Base-by-base conservation (phyloP, 768 basidiomycete species). In the Mycena leptocephala region DNA sequence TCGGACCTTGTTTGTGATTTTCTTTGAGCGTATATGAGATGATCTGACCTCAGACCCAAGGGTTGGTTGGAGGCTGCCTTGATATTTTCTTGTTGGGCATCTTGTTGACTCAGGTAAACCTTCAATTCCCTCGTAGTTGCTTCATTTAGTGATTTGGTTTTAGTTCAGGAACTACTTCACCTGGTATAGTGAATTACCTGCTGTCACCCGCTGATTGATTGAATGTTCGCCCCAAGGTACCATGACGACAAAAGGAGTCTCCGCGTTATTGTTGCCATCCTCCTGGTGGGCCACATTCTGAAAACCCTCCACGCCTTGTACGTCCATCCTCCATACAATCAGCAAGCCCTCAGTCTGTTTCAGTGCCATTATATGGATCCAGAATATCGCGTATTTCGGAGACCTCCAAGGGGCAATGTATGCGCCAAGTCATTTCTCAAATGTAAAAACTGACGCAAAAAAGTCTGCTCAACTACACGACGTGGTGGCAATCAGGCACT, bases 401-500 rank as follows among this genome's bases (percentile, higher is more conserved):
- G 59, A 75, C 33, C 53, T 62, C 13, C 24, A 70, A 24, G 67
- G 61, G 28, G 74, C 74, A 35, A 46, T 75, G 48, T 51, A 51
- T 51, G 48, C 48, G 8, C n/a, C 48, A 24, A 51, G 48, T 51
- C 2, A 5, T 51, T 51, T 51, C 48, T 51, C 48, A 9, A 51
- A 51, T 51, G 48, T 51, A 51, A 51, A n/a, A 51, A 13, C 48
- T 51, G 48, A 51, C 48, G 48, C 48, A 51, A 51, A 51, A 51
- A 35, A 28, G 18, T 18, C 37, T 62, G 9, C 65, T 74, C 56
- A 74, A 74, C 41, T 74, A 74, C 43, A 74, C 65, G 8, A 55
- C 71, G 16, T 63, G 61, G 43, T 72, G 71, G 71, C 63, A 64
- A 20, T 41, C 72, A 11, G 72, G 64, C 9, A 73, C 65, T 30